Conservation (phyloP, 2,329 filamentous ascomycete genomes). For the Bertia moriformis region DNA sequence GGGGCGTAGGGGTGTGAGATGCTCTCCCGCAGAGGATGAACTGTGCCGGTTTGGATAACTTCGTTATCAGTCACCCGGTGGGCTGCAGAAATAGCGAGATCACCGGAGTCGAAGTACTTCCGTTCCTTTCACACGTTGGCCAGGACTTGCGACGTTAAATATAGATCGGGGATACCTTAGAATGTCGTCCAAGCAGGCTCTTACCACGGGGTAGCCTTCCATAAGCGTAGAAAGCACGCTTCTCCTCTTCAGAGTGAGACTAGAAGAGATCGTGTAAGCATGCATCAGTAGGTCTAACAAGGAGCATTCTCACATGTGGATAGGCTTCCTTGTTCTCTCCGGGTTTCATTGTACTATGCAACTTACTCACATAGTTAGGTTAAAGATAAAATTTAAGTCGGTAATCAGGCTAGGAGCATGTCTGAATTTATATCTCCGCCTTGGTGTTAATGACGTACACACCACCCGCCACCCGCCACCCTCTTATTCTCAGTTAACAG, state of each 20-base stretch:
- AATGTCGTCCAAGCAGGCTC: not conserved
- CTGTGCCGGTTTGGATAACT: slow-evolving; percentile 9
- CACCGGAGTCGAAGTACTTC: slow-evolving; percentile 14
- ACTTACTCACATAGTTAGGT: not conserved
- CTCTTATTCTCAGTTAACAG: too few relatives aligned
- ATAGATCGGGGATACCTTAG: not conserved
- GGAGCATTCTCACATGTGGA: not conserved
- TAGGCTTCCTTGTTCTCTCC: not conserved
- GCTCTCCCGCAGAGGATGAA: slow-evolving; percentile 11
- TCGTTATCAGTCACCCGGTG: slow-evolving; percentile 9
- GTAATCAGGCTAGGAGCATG: too few relatives aligned
- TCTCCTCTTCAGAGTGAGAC: not conserved
- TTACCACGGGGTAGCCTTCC: not conserved
- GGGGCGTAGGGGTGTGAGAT: slow-evolving; percentile 13
- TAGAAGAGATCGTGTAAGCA: not conserved
- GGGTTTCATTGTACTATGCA: not conserved
- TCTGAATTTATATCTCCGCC: too few relatives aligned
- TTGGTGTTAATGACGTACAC: too few relatives aligned
- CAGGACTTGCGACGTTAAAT: not conserved
- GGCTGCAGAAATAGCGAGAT: slow-evolving; percentile 11
- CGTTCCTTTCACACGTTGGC: slow-evolving; percentile 8
- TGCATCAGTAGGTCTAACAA: not conserved
- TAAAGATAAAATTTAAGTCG: too few relatives aligned
- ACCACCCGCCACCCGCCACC: too few relatives aligned
- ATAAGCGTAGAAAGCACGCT: not conserved